phyloP scores from a whole-genome alignment of 1,139 yeast species.

The Wickerhamomyces sp. region DNA sequence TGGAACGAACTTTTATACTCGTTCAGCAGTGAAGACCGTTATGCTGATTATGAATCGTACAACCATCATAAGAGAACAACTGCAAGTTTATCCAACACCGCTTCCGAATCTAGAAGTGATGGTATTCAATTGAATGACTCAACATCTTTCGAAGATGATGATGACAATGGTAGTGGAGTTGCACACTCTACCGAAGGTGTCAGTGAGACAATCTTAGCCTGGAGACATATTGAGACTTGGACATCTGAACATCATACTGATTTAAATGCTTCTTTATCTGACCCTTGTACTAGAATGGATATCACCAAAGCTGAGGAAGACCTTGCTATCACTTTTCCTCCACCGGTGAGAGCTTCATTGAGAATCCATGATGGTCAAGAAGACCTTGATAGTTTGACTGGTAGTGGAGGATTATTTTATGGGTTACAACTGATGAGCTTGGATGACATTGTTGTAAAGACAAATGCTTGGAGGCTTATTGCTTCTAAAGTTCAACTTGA shows the following conservation, averaged over 20 bases:
- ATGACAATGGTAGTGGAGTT: constrained; percentile 6
- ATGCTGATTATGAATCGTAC: constrained; percentile 59
- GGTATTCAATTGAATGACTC: constrained; percentile 24
- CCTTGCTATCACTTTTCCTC: constrained; percentile 52
- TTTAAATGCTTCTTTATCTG: constrained; percentile 51
- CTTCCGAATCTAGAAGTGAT: constrained; percentile 3
- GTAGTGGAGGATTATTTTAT: constrained; percentile 56
- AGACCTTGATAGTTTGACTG: constrained; percentile 42
- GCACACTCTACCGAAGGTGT: constrained; percentile 45
- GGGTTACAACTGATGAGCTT: constrained; percentile 62
- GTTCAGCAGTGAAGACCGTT: constrained; percentile 60
- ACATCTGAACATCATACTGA: constrained; percentile 51
- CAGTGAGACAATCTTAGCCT: constrained; percentile 58
- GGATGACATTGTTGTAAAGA: constrained; percentile 59
- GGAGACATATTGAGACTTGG: constrained; percentile 70
- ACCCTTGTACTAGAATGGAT: constrained; percentile 62
- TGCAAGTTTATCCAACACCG: constrained; percentile 5
- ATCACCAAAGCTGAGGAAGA: constrained; percentile 62
- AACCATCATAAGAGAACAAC: constrained; percentile 20
- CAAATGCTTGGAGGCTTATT: constrained; percentile 66
- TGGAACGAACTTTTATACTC: constrained; percentile 59
- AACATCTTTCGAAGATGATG: constrained; percentile 17
- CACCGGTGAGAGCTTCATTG: constrained; percentile 54
- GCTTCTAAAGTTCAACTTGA: constrained; percentile 40
- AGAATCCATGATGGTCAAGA: constrained; percentile 69